Conservation (phyloP, 179 eudicot species). For the Spergularia azorica region DNA sequence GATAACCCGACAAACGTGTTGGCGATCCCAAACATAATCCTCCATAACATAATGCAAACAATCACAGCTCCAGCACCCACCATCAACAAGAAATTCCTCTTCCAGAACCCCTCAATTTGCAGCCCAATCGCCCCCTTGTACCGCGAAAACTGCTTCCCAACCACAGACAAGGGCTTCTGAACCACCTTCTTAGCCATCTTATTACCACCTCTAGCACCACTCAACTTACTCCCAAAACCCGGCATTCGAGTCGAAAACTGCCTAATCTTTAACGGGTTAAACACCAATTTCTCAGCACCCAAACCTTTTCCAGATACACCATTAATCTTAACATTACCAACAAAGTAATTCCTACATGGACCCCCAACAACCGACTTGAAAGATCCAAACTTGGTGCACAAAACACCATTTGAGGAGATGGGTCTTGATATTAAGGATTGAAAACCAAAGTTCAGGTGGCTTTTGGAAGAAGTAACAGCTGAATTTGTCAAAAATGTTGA, state of each 20-base stretch:
- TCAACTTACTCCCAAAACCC: constrained; percentile 32
- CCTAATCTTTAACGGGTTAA: constrained; percentile 44
- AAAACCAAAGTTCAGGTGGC: constrained; percentile 18
- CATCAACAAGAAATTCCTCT: constrained; percentile 68
- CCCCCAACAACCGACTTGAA: constrained; percentile 18
- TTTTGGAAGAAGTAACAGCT: constrained; percentile 27
- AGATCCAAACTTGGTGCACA: constrained; percentile 21
- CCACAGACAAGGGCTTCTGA: constrained; percentile 53
- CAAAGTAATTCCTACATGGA: constrained; percentile 19
- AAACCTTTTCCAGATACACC: constrained; percentile 17
- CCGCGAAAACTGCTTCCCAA: constrained; percentile 45
- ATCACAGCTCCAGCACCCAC: constrained; percentile 73
- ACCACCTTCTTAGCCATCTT: constrained; percentile 49
- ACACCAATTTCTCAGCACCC: constrained; percentile 35
- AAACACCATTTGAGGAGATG: constrained; percentile 35
- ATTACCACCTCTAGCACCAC: constrained; percentile 32
- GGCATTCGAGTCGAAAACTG: constrained; percentile 35
- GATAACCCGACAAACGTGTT: constrained; percentile 81
- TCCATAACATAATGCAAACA: constrained; percentile 80
- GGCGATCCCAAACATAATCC: constrained; percentile 89
- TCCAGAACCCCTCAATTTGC: constrained; percentile 95
- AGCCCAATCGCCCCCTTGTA: constrained; percentile 66
- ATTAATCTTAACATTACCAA: constrained; percentile 14
- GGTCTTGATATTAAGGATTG: constrained; percentile 32
- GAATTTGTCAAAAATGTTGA: constrained; percentile 30